phyloP scores from a whole-genome alignment of 1,284 basidiomycete species.

The Neotropicomus parvogracilis region DNA sequence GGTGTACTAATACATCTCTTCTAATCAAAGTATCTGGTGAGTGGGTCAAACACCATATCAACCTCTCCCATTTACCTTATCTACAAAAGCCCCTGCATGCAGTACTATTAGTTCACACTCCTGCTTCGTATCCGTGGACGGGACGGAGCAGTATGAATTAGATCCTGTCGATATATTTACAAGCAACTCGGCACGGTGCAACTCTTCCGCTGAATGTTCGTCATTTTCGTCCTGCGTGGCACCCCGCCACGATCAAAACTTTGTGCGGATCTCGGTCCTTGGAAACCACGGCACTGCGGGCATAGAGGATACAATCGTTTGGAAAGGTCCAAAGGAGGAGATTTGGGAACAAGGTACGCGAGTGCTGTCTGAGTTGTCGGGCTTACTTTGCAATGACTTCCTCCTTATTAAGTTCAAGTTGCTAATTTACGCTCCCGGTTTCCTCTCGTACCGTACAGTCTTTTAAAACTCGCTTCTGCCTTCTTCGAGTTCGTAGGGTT shows the following conservation, averaged over 20 bases:
- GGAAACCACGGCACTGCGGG: conserved; percentile 8
- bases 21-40: conserved; percentile 15
- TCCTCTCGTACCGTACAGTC: conserved; percentile 42
- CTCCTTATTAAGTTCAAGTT: conserved; percentile 48
- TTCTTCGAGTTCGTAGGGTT: conserved; percentile 48
- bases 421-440: conserved; percentile 46
- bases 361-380: not conserved
- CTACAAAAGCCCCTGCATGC: conserved; percentile 15
- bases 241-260: conserved; percentile 43
- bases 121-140: conserved; percentile 43
- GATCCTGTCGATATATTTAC: conserved; percentile 54
- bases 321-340: conserved; percentile 67
- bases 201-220: conserved; percentile 36
- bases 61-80: conserved; percentile 27
- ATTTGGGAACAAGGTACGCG: conserved; percentile 66
- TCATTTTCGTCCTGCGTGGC: conserved; percentile 41
- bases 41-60: not conserved
- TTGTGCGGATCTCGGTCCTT: conserved; percentile 46
- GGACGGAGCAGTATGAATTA: conserved; percentile 41
- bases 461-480: conserved; percentile 36
- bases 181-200: conserved; percentile 34
- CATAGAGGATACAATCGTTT: conserved; percentile 45
- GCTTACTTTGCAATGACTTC: not conserved
- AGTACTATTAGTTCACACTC: conserved; percentile 19
- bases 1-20: conserved; percentile 47